Percentiles rank a stretch among this genome's conserved stretches.
phyloP scores from a whole-genome alignment of 305 asterid species.

The Stenogyne calaminthoides region DNA sequence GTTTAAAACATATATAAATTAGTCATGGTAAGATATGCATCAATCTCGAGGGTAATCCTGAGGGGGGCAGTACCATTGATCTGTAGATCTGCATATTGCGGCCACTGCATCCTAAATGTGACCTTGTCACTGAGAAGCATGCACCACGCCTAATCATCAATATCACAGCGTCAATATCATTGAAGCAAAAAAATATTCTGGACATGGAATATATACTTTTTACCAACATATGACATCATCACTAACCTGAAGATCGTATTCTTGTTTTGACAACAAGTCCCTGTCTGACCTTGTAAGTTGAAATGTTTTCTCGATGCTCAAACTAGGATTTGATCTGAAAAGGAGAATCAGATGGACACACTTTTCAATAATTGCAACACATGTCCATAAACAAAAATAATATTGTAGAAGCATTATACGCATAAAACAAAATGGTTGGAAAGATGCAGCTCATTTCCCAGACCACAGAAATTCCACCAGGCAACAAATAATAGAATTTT shows the following conservation, averaged over 20 bases:
- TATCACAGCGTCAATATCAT: conserved; percentile 26
- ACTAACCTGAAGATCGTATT: conserved; percentile 90
- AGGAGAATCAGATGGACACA: conserved; percentile 27
- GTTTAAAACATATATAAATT: conserved; percentile 2
- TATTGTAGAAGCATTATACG: conserved; percentile 15
- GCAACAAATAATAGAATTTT: neutral
- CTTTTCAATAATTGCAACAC: conserved; percentile 11
- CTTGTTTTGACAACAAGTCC: conserved; percentile 83
- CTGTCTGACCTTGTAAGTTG: conserved; percentile 83
- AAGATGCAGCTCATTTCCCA: conserved; percentile 5
- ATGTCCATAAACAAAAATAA: conserved; percentile 21
- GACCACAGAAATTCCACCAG: neutral
- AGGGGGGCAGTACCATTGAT: conserved; percentile 73
- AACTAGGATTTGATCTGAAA: conserved; percentile 82
- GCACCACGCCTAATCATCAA: conserved; percentile 90
- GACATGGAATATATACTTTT: conserved; percentile 22
- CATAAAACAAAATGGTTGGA: neutral
- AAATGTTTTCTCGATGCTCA: conserved; percentile 85
- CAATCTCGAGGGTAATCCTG: conserved; percentile 8
- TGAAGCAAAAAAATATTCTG: conserved; percentile 23
- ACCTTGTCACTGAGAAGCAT: conserved; percentile 99
- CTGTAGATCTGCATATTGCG: conserved; percentile 92
- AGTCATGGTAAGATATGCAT: conserved; percentile 1
- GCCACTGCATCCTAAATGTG: conserved; percentile 99
- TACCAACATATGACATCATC: conserved; percentile 24